Conservation (phyloP, 1,139 yeast species). For the Debaryomycetaceae sp. region DNA sequence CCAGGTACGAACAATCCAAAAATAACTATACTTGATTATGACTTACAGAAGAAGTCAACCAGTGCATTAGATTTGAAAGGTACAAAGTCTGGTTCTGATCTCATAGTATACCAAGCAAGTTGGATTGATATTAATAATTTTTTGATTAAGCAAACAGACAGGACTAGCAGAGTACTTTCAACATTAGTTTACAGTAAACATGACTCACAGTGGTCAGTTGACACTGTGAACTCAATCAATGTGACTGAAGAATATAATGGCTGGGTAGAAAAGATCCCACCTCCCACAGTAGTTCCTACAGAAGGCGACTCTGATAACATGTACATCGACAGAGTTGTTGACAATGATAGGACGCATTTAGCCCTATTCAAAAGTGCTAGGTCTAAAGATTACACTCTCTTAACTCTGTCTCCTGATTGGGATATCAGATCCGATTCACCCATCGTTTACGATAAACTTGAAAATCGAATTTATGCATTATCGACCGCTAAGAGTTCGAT, state of each 20-base stretch:
- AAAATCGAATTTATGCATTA: constrained; percentile 57
- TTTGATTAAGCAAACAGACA: constrained; percentile 64
- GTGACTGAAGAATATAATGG: constrained; percentile 49
- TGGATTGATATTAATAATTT: constrained; percentile 64
- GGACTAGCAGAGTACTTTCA: constrained; percentile 61
- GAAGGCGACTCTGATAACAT: constrained; percentile 41
- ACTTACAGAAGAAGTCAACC: constrained; percentile 22
- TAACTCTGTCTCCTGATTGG: constrained; percentile 62
- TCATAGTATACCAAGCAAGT: constrained; percentile 62
- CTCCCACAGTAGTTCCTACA: constrained; percentile 26
- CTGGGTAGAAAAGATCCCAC: constrained; percentile 49
- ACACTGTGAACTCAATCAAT: constrained; percentile 24
- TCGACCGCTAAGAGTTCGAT: constrained; percentile 47
- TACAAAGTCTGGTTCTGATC: constrained; percentile 43
- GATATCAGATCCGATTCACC: constrained; percentile 60
- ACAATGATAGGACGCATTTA: constrained; percentile 60
- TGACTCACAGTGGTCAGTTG: constrained; percentile 10
- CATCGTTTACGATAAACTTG: constrained; percentile 51
- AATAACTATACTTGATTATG: constrained; percentile 45
- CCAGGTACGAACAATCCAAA: constrained; percentile 79
- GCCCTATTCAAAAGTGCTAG: constrained; percentile 58
- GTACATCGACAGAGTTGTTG: constrained; percentile 72
- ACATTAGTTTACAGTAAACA: constrained; percentile 48
- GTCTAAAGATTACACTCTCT: constrained; percentile 40
- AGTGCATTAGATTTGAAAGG: constrained; percentile 21